Conservation (phyloP, 768 basidiomycete genomes). For the Exidia glandulosa region DNA sequence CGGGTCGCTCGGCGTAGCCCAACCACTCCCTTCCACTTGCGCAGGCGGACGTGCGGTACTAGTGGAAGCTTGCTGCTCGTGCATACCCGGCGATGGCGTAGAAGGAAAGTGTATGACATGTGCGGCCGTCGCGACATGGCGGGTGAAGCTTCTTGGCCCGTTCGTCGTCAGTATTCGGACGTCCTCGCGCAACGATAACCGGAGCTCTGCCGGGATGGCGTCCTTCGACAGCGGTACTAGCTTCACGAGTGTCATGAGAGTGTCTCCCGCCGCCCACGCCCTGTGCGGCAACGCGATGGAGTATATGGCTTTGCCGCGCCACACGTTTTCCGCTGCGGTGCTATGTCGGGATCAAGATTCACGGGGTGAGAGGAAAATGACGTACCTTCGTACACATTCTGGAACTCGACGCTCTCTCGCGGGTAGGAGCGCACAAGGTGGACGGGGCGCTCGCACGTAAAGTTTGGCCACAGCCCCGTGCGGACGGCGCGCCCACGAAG, state of each 20-base stretch:
- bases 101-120: background rate
- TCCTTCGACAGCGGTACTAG: constrained; percentile 84
- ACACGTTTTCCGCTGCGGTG: constrained; percentile 90
- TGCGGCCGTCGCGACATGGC: background rate
- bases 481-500: constrained; percentile 74
- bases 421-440: constrained; percentile 62
- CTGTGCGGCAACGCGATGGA: constrained; percentile 88
- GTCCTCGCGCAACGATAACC: background rate
- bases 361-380: background rate
- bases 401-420: constrained; percentile 83
- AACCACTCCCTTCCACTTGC: background rate
- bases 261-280: constrained; percentile 88
- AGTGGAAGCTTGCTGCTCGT: background rate
- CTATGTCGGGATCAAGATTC: constrained; percentile 40
- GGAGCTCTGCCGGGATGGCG: constrained; percentile 20
- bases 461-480: constrained; percentile 48
- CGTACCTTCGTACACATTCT: constrained; percentile 17
- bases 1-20: background rate
- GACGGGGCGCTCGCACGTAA: constrained; percentile 51
- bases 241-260: constrained; percentile 70
- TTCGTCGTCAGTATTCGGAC: background rate
- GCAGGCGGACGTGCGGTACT: background rate
- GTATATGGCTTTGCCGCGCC: constrained; percentile 97
- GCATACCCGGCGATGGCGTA: background rate
- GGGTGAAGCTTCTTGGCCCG: background rate